Base-by-base conservation (phyloP, 768 basidiomycete genomes). In the Phaeotremella skinneri region DNA sequence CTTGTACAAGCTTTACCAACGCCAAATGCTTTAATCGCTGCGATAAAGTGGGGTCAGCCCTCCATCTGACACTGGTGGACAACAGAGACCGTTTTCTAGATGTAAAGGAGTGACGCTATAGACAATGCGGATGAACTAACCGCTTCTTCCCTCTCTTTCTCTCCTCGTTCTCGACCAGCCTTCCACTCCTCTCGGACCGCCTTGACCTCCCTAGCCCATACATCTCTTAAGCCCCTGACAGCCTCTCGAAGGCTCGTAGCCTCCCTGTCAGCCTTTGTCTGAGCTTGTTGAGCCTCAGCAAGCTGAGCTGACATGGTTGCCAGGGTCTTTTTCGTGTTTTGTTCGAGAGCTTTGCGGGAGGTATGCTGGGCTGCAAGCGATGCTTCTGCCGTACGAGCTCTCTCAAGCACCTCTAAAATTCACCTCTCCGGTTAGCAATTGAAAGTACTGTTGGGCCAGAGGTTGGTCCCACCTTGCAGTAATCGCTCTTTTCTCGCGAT, bases 361-460 rank as follows among this genome's bases (percentile, higher is more conserved):
- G 72, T 62, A 39, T 51, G 56, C 9, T 69, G 62, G 17, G 59
- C 55, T 2, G 65, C 30, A 11, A 72, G 51, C 7, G 68, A 47
- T 13, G 70, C 57, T 62, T 76, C 75, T 14, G 75, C 75, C 0
- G 68, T 66, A 29, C 75, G 61, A 5, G 75, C 75, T 43, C 75
- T 43, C 29, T 76, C 75, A 4, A 76, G 63, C 6, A 75, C 69
- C 65, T 76, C 75, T 75, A 51, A 14, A 51, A 13, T 21, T 14
- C 23, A 7, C n/a, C n/a, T n/a, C n/a, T n/a, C n/a, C n/a, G n/a
- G n/a, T n/a, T n/a, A n/a, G n/a, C n/a, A n/a, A n/a, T n/a, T n/a
- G n/a, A n/a, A n/a, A n/a, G n/a, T n/a, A n/a, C n/a, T n/a, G n/a
- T n/a, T n/a, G n/a, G n/a, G n/a, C n/a, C n/a, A n/a, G n/a, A n/a